Evolutionary conservation across 441 rosid species (phyloP), one percentile per base, ranked within the genome.

Genomic region (Isatis lusitanica): DNA sequence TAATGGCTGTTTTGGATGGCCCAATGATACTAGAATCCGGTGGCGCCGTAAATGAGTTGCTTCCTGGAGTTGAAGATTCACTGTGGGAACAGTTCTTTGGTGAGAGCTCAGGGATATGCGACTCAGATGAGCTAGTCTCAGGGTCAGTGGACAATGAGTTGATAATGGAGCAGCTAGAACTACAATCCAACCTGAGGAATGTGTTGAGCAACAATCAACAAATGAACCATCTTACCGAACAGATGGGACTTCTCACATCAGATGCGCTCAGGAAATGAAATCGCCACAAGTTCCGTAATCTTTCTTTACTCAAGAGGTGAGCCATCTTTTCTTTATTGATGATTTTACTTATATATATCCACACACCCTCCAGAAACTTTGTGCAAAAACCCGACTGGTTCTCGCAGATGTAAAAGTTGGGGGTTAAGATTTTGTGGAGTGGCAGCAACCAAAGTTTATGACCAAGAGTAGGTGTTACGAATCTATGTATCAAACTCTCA

Each of bases 71-170:
- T 10, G 77, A 77, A 78, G 88, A 85, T 70, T 72, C 72, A 9
- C 77, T 88, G 62, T 88, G 88, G 90, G 87, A 85, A 78, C 88
- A 88, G 72, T 86, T 88, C 80, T 79, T 88, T 71, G 73, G 82
- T 13, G 79, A 73, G 36, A 84, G 73, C 46, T 82, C 84, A 13
- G 82, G 74, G 28, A 70, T 67, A 46, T 84, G 77, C 39, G 88
- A 86, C 53, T 68, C 89, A 0, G 85, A 89, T 75, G 97, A 86
- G 72, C 79, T 74, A 53, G 57, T 74, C 71, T 78, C 84, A 36
- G 83, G 81, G 68, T 67, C 79, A 38, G 73, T 75, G 63, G 81
- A 78, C 10, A 78, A 80, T 85, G 82, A 63, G 38, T 58, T 70
- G 55, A 56, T 83, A 63, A 68, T 64, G 70, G 76, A 70, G 69